Evolutionary conservation across 139 green algal species (phyloP), one percentile per base, ranked within the genome.

Genomic region (Pleodorina starrii): DNA sequence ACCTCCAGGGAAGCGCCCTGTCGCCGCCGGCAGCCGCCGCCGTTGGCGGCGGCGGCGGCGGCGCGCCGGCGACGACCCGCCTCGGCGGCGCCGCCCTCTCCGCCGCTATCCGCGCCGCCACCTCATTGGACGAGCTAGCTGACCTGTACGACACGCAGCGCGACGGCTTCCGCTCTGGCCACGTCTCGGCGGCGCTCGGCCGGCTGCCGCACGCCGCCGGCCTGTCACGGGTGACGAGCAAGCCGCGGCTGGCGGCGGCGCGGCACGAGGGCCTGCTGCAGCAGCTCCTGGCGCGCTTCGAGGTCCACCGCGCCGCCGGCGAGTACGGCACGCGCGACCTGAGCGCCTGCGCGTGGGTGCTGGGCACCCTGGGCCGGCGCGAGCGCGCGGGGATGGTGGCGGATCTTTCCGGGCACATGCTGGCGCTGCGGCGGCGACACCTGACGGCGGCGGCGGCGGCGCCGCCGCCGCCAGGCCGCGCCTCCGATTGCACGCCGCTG

Each of bases 291-390:
- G 12, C 0, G 0, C 43, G 44, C 32, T 89, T 89, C 32, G 48
- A 82, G 84, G 9, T 2, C 27, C 69, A 73, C 50, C 48, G 50
- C 11, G 38, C 36, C 4, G 69, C 48, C 27, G 84, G 69, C 25
- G 17, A 12, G 14, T 89, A 89, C 69, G 84, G 68, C 48, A 59
- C 42, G 3, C 35, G 66, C 10, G 84, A 92, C 43, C 46, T 92
- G 42, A 74, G 50, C 76, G 63, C 40, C 19, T 51, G 59, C 21
- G 84, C 84, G 29, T 92, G 89, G 89, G 76, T 84, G 50, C 50
- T 92, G 36, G 89, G 72, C 29, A 68, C 42, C 23, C 66, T 88
- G 32, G 82, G 82, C 16, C 44, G 63, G 35, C 21, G 19, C 6
- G 82, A 79, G 32, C 25, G 32, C 0, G 43, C 32, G 11, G 44